A percentile compares a stretch with the other conserved stretches of the same genome.
Evolutionary conservation across 805 yeast species (phyloP).

Genomic region (Yarrowia sp.): DNA sequence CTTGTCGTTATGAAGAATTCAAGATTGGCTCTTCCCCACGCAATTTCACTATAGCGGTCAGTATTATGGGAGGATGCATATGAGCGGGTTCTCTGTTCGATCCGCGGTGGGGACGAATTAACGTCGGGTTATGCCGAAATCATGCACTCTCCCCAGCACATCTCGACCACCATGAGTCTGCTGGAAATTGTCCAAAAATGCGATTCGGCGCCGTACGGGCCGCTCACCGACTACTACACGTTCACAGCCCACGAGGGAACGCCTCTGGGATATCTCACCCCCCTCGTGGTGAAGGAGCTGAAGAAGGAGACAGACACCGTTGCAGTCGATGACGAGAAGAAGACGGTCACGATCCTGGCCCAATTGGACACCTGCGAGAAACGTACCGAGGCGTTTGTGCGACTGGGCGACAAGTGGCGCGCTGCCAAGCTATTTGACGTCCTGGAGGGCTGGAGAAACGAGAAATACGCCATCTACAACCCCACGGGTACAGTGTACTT

Average conservation of each 20-base stretch:
- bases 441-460: constrained; percentile 71
- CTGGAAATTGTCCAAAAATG: constrained; percentile 27
- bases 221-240: constrained; percentile 28
- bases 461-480: constrained; percentile 69
- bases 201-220: constrained; percentile 29
- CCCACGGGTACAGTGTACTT: constrained; percentile 58
- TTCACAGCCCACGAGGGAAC: constrained; percentile 36
- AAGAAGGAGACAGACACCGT: constrained; percentile 29
- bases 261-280: constrained; percentile 34
- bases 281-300: constrained; percentile 33
- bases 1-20: background rate
- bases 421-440: constrained; percentile 32
- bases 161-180: background rate
- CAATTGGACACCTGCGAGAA: constrained; percentile 43
- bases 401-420: constrained; percentile 34
- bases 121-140: too few relatives aligned
- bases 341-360: constrained; percentile 38
- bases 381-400: constrained; percentile 42
- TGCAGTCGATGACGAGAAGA: constrained; percentile 33
- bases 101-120: background rate
- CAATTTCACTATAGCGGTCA: background rate
- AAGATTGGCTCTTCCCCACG: constrained; percentile 23
- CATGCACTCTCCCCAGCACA: background rate
- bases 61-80: background rate
- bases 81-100: background rate